Evolutionary conservation across 2,329 filamentous ascomycete genomes (phyloP), one percentile per base, ranked within the genome.

Genomic region (Curvularia sp.): DNA sequence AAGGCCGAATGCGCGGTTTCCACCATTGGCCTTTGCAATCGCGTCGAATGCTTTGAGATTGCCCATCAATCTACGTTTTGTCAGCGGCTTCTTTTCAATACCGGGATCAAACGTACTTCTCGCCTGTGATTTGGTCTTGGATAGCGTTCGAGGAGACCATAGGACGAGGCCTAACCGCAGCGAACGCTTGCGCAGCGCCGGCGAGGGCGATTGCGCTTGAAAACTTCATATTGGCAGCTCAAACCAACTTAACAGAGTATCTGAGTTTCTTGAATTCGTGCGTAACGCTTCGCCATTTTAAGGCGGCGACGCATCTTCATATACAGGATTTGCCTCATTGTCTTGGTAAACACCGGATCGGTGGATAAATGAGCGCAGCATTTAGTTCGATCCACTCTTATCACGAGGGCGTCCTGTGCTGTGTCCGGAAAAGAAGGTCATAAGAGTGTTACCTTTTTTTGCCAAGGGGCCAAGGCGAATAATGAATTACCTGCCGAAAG

Each of bases 1-100:
- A 9, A 84, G 76, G 13, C 86, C 86, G 57, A 86, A 87, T 5
- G 86, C 86, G 50, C 86, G 80, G 72, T 86, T 87, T 15, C 85
- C 85, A 39, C 83, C 84, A 65, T 88, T 84, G 51, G 81, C 77
- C 30, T 74, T 75, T 12, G 80, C 85, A 53, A 88, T 87, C 43
- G 80, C 74, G 68, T 87, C 79, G 5, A 88, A 77, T 57, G 82
- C 79, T 66, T 80, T 77, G n/a, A 88, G 81, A 46, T 84, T 84
- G 54, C 79, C 77, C 71, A 83, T 79, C 20, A 88, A 76, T 22
- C 85, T 86, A 39, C 24, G 4, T 48, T 48, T 33, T 44, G 15
- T 48, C 12, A 28, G 5, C 41, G 41, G n/a, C 13, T 22, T 49
- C 18, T 28, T 22, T 30, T 1, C 12, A 39, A 15, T 10, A 7